These are phyloP conservation scores for Fusarium setosum DNA, from an alignment of 2,329 filamentous ascomycete species.

Conservation along the genomic window DNA sequence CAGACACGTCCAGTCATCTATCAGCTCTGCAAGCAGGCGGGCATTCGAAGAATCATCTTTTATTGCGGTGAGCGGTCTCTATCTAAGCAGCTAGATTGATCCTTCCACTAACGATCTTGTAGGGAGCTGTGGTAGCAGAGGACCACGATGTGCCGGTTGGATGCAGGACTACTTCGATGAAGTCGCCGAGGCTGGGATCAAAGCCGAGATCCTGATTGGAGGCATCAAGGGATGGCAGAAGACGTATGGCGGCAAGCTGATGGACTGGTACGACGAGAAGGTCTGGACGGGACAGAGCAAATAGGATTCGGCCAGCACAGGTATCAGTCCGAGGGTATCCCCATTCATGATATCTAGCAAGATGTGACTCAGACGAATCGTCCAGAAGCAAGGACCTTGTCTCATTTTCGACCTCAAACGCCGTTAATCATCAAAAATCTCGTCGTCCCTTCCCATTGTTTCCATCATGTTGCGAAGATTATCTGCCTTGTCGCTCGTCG, in stretches of 20 bases:
- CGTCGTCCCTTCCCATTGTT: constrained; percentile 18
- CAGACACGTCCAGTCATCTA: constrained; percentile 60
- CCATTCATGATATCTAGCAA: constrained; percentile 47
- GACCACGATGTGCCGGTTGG: constrained; percentile 65
- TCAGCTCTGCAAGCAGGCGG: constrained; percentile 61
- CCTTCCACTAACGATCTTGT: not conserved
- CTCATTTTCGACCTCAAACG: constrained; percentile 50
- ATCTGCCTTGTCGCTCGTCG: constrained; percentile 60
- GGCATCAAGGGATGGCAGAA: constrained; percentile 68
- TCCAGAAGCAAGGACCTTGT: constrained; percentile 25
- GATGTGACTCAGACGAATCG: constrained; percentile 38
- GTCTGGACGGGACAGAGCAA: constrained; percentile 46
- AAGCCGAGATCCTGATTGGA: constrained; percentile 60
- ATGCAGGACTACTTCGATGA: constrained; percentile 66
- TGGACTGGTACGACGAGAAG: constrained; percentile 63
- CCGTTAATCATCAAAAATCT: constrained; percentile 44
- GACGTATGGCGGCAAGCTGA: constrained; percentile 56
- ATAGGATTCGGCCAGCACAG: constrained; percentile 26
- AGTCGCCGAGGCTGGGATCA: constrained; percentile 54
- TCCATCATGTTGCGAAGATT: constrained; percentile 5
- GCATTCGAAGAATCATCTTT: constrained; percentile 61
- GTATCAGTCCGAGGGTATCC: constrained; percentile 33
- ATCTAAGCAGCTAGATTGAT: not conserved
- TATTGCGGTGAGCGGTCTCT: constrained; percentile 61
- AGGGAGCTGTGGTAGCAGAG: constrained; percentile 64